phyloP scores from a whole-genome alignment of 306 rosid genomes.

The Rosa lucieae region DNA sequence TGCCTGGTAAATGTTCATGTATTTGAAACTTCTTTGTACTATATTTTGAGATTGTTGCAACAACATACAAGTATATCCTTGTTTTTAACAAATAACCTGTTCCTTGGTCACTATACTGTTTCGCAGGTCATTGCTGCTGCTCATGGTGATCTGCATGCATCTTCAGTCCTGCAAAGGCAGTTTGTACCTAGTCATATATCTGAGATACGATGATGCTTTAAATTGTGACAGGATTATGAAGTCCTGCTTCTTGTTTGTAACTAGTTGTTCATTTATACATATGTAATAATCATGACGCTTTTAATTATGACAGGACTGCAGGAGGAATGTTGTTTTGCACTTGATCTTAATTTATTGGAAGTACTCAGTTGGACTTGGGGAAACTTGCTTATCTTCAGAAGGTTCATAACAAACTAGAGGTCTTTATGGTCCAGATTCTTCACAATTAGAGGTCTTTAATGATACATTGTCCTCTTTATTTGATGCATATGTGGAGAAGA shows the following conservation, averaged over 20 bases:
- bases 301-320: background rate
- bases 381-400: background rate
- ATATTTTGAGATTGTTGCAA: background rate
- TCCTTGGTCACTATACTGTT: background rate
- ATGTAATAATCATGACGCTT: background rate
- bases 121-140: background rate
- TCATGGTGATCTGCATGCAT: background rate
- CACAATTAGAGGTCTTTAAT: too few relatives aligned
- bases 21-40: background rate
- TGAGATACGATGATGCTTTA: background rate
- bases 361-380: background rate
- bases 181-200: background rate
- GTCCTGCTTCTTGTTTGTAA: background rate
- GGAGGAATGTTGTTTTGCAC: background rate
- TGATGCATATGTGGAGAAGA: too few relatives aligned
- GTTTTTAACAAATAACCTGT: background rate
- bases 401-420: too few relatives aligned
- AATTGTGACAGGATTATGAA: background rate
- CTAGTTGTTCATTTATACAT: too few relatives aligned
- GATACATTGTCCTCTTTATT: too few relatives aligned
- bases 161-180: background rate
- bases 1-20: background rate
- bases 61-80: background rate
- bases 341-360: background rate
- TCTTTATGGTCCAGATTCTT: too few relatives aligned